Base-by-base conservation (phyloP, 768 basidiomycete genomes). In the Hemileccinum rubropunctum region DNA sequence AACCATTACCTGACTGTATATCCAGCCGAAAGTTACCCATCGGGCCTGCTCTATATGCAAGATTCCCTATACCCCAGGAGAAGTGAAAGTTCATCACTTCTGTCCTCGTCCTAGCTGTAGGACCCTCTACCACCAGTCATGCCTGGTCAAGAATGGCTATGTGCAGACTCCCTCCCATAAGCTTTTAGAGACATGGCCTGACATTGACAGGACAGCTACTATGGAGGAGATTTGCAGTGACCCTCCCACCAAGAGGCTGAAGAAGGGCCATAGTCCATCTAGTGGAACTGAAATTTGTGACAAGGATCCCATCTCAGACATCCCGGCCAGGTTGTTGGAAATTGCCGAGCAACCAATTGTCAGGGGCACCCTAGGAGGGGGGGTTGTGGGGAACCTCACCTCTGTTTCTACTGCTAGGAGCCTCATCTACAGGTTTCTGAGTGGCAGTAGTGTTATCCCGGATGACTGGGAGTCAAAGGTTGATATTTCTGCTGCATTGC, bases 321-420 rank as follows among this genome's bases (percentile, higher is more conserved):
- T 81, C 1, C 80, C 80, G 0, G 20, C 49, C 0, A 58, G 63
- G 2, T 63, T 84, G 15, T 50, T 84, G 8, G 48, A 48, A 0
- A 53, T 76, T 2, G 82, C 83, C 0, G 60, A 71, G 23, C 82
- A 82, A 56, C 82, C 76, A 0, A 79, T 84, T 35, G 65, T 81
- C 8, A 72, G 76, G 18, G 82, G 82, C 0, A 66, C 53, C 0
- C 58, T 63, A 4, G 54, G 40, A 1, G 76, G 76, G 0, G 78
- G 81, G 1, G 54, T 83, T 0, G 71, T 74, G 1, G 83, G 83
- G 2, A 84, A 84, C 52, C 61, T 81, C 0, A 52, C 64, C 1
- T 58, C 72, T 20, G 81, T 84, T 3, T 61, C 72, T 7, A 58
- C 64, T 0, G 80, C 83, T 1, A 68, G 83, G 39, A 62, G 68